phyloP scores from a whole-genome alignment of 2,329 filamentous ascomycete species.

The Xylariaceae sp. region DNA sequence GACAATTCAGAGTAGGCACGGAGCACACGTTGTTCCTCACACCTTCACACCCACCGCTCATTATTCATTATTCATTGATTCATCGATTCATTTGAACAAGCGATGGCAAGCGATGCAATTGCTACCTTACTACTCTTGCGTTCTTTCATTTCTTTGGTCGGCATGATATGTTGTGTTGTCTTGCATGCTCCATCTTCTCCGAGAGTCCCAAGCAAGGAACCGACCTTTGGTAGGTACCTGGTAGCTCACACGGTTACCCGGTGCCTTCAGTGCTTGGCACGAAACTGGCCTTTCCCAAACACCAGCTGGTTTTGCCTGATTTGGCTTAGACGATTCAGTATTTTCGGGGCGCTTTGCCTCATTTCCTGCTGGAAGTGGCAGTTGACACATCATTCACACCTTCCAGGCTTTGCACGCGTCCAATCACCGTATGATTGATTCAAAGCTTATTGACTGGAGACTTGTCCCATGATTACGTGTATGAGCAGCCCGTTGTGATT shows the following conservation, averaged over 20 bases:
- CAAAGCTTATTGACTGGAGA: constrained; percentile 19
- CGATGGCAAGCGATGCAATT: no score
- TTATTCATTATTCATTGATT: not conserved
- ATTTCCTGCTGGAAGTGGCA: not conserved
- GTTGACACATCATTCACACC: constrained; percentile 18
- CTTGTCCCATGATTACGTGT: constrained; percentile 5
- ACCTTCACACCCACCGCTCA: no score
- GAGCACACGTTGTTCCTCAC: no score
- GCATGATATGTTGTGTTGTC: constrained; percentile 16
- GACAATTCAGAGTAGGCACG: no score
- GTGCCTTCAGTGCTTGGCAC: not conserved
- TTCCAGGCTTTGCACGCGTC: constrained; percentile 3
- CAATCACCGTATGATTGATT: constrained; percentile 20
- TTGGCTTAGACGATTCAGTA: constrained; percentile 13
- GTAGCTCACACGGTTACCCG: not conserved
- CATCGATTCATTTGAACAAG: no score
- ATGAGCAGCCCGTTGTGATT: constrained; percentile 19
- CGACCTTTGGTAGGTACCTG: not conserved
- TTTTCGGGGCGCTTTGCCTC: not conserved
- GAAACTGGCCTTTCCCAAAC: constrained; percentile 6
- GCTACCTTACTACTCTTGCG: not conserved
- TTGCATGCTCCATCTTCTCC: constrained; percentile 16
- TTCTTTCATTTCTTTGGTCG: not conserved
- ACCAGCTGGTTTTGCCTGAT: constrained; percentile 15
- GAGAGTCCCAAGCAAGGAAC: no score